Percentiles rank a stretch among this genome's conserved stretches.
Evolutionary conservation across 495 filamentous ascomycete genomes (phyloP).

Genomic region (Trichoderma reesei): DNA sequence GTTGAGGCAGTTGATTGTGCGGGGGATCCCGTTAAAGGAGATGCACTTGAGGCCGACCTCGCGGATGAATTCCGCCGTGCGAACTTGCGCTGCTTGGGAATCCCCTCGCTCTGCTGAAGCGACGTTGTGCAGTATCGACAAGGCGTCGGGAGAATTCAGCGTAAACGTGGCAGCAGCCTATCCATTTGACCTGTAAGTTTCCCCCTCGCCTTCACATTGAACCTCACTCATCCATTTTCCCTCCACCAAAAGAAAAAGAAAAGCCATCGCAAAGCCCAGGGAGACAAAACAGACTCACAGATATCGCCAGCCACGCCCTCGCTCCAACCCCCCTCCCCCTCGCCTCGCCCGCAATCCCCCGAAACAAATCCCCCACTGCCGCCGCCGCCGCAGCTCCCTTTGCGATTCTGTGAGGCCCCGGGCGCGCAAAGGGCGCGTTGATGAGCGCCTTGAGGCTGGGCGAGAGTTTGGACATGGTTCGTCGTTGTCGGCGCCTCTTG

Average conservation of each 20-base stretch:
- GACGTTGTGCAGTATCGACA: constrained; percentile 33
- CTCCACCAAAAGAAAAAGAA: background rate
- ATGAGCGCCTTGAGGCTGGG: constrained; percentile 60
- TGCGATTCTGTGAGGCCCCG: constrained; percentile 25
- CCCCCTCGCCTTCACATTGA: too few species aligned
- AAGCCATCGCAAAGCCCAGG: background rate
- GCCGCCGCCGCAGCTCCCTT: constrained; percentile 47
- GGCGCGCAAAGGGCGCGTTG: constrained; percentile 54
- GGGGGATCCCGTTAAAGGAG: constrained; percentile 73
- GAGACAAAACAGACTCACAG: constrained; percentile 31
- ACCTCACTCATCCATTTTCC: too few species aligned
- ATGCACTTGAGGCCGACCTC: constrained; percentile 77
- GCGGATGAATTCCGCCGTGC: constrained; percentile 63
- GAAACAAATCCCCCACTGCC: constrained; percentile 50
- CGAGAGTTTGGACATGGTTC: constrained; percentile 58
- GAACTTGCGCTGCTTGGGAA: constrained; percentile 31
- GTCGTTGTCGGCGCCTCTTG: background rate
- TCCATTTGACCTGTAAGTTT: too few species aligned
- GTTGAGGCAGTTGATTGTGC: constrained; percentile 67
- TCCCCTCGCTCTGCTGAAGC: constrained; percentile 26
- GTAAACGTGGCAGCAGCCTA: constrained; percentile 30
- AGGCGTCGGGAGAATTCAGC: constrained; percentile 28
- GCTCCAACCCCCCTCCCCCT: constrained; percentile 43
- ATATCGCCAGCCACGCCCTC: constrained; percentile 55
- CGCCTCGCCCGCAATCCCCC: constrained; percentile 46